Conservation (phyloP, 257 asterid genomes). For the Gardenia jasminoides region DNA sequence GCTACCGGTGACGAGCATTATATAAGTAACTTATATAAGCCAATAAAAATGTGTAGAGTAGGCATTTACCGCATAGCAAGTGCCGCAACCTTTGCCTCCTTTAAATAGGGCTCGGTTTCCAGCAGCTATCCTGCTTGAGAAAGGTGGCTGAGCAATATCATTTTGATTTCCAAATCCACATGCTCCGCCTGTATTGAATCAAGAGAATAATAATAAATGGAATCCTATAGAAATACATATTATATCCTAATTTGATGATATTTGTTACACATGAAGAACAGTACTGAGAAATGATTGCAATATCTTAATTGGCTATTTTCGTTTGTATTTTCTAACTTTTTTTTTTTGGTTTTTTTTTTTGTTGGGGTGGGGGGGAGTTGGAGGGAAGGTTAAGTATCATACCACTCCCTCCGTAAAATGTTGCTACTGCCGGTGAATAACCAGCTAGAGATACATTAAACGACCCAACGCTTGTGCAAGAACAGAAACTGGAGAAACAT, state of each 20-base stretch:
- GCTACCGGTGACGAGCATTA: too few species aligned
- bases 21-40: too few species aligned
- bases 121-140: slow-evolving; percentile 24
- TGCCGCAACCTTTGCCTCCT: slow-evolving; percentile 33
- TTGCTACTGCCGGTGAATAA: slow-evolving; percentile 29
- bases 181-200: slow-evolving; percentile 31
- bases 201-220: neutral
- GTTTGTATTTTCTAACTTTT: too few species aligned
- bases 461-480: neutral
- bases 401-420: slow-evolving; percentile 29
- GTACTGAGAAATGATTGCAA: too few species aligned
- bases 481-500: neutral
- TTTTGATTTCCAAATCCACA: slow-evolving; percentile 28
- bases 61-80: slow-evolving; percentile 34
- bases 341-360: too few species aligned
- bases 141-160: slow-evolving; percentile 24
- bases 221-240: too few species aligned
- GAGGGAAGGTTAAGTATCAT: too few species aligned
- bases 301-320: too few species aligned
- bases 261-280: too few species aligned
- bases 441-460: neutral
- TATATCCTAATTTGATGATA: too few species aligned
- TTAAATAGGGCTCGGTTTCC: slow-evolving; percentile 29
- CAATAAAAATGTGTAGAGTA: too few species aligned
- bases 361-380: too few species aligned